Evolutionary conservation across 345 rosid species (phyloP).

Genomic region (Corchorus olitorius): DNA sequence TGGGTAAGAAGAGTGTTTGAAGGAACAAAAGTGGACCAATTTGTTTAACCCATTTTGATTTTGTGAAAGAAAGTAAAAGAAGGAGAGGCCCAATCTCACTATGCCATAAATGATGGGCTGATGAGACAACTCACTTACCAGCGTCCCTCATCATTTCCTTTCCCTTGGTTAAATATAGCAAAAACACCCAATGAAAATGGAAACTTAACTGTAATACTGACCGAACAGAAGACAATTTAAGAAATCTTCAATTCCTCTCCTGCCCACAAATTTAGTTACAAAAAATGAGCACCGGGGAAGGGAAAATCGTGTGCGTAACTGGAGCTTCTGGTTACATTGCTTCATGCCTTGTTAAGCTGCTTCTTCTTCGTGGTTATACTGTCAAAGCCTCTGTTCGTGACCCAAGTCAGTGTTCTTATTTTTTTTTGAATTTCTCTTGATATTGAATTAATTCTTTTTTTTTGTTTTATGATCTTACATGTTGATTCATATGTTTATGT

Average conservation of each 20-base stretch:
- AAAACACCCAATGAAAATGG: not conserved
- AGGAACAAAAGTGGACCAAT: too few relatives aligned
- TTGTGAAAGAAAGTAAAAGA: too few relatives aligned
- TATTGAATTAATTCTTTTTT: not conserved
- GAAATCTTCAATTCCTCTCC: not conserved
- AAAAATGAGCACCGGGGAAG: slow-evolving; percentile 16
- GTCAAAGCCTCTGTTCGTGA: slow-evolving; percentile 50
- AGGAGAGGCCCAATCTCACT: not conserved
- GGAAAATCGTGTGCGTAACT: slow-evolving; percentile 49
- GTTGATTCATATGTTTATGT: not conserved
- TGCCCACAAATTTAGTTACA: not conserved
- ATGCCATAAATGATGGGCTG: too few relatives aligned
- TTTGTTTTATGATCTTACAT: not conserved
- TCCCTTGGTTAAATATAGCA: too few relatives aligned
- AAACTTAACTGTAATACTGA: not conserved
- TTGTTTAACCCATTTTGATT: too few relatives aligned
- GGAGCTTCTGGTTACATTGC: slow-evolving; percentile 58
- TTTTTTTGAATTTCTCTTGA: not conserved
- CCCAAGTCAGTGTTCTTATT: slow-evolving; percentile 37
- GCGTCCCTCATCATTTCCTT: not conserved
- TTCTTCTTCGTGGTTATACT: slow-evolving; percentile 50
- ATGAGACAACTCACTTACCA: too few relatives aligned
- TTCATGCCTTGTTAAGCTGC: slow-evolving; percentile 52
- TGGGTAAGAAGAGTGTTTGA: too few relatives aligned
- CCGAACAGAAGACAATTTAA: not conserved